phyloP scores from a whole-genome alignment of 371 early-diverging fungal genomes.

The Choanephora cucurbitarum region DNA sequence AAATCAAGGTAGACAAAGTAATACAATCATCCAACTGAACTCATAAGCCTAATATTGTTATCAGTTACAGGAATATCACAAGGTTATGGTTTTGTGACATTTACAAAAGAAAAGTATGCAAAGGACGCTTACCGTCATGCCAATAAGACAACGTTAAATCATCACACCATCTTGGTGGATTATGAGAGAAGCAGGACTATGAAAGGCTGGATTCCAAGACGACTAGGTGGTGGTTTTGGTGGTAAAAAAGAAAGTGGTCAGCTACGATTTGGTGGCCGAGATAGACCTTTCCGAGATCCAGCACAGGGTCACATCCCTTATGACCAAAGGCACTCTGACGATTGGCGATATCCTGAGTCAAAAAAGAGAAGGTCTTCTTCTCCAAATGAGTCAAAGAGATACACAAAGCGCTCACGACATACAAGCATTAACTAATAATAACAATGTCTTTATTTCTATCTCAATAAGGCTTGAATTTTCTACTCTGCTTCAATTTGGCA shows the following conservation, averaged over 20 bases:
- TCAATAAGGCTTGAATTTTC: constrained; percentile 92
- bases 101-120: constrained; percentile 29
- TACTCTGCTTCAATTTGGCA: constrained; percentile 72
- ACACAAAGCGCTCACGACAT: background rate
- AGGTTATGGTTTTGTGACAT: constrained; percentile 63
- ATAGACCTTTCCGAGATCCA: constrained; percentile 55
- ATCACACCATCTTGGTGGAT: constrained; percentile 54
- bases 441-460: no score
- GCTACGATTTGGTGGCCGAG: constrained; percentile 63
- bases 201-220: constrained; percentile 62
- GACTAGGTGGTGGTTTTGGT: constrained; percentile 65
- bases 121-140: constrained; percentile 47
- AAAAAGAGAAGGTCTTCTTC: background rate
- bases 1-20: constrained; percentile 43
- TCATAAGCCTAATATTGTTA: no score
- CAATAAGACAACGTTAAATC: constrained; percentile 41
- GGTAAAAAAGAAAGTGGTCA: constrained; percentile 67
- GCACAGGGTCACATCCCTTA: constrained; percentile 24
- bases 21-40: no score
- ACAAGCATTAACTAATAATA: no score
- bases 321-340: constrained; percentile 5
- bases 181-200: constrained; percentile 58
- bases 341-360: constrained; percentile 3
- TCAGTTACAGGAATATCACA: constrained; percentile 58
- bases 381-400: background rate